Base-by-base conservation (phyloP, 1,139 yeast species). In the Arxiozyma heterogenica region DNA sequence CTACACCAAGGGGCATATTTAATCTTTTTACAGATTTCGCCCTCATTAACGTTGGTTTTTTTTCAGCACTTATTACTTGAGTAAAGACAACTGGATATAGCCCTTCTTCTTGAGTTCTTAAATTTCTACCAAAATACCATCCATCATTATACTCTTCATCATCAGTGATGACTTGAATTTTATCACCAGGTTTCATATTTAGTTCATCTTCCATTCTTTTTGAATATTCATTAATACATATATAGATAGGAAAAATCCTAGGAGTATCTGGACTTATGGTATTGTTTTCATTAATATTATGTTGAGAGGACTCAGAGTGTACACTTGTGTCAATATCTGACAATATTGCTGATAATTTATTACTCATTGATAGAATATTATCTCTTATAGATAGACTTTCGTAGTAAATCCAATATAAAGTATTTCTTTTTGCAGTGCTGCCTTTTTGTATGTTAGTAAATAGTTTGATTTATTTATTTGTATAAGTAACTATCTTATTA, bases 101-200 rank as follows among this genome's bases (percentile, higher is more conserved):
- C 0, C 98, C 98, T 20, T 89, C 93, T 56, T 81, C 80, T 53
- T 81, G 80, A 0, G 93, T 83, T 52, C 80, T 68, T 53, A 87
- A 69, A 62, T 91, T 90, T 58, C 84, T 84, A 7, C 98, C 96
- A 85, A 80, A 81, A 66, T 84, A 93, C 99, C 99, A 93, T n/a
- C 98, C 98, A 70, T 93, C 99, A 61, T 89, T 87, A 70, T 86
- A 93, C 64, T 88, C 97, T 58, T 84, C 80, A 71, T 93, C 99
- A 68, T 90, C 96, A 48, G 95, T 88, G 39, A 94, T 78, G n/a
- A 93, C 90, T 68, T 90, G 95, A 55, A 94, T 79, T 60, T 82
- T 84, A 65, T 93, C 98, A 39, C 98, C 98, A 23, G 86, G 82
- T 53, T 76, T 78, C 61, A 93, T 77, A 50, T 84, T 81, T 48